Conservation (phyloP, 2,329 filamentous ascomycete species). For the Phymatotrichopsis omnivora region DNA sequence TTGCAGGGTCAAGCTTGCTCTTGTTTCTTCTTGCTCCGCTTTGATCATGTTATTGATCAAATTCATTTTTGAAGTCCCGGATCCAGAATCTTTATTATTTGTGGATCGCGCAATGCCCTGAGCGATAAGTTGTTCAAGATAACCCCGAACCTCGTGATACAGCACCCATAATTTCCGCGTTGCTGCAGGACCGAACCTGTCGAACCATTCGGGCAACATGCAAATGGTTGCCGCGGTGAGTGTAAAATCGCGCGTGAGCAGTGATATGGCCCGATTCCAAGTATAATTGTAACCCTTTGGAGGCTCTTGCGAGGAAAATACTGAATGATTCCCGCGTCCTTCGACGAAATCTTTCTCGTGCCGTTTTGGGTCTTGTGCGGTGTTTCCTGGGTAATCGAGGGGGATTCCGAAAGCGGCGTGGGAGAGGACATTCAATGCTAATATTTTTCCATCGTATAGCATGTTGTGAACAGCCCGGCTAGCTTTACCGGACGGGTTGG, state of each 20-base stretch:
- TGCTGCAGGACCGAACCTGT: constrained; percentile 4
- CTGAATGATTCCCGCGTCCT: not conserved
- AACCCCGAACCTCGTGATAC: constrained; percentile 12
- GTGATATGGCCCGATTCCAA: constrained; percentile 1
- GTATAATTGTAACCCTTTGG: not conserved
- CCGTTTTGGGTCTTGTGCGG: not conserved
- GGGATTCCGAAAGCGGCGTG: constrained; percentile 14
- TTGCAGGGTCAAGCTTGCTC: constrained; percentile 39
- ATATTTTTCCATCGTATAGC: not conserved
- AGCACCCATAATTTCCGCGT: constrained; percentile 5
- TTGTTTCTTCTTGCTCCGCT: not conserved
- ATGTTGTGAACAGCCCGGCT: not conserved
- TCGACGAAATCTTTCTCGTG: not conserved
- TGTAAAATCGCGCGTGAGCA: constrained; percentile 4
- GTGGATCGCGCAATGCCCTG: not conserved
- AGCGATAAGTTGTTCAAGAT: constrained; percentile 8
- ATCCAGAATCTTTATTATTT: not conserved
- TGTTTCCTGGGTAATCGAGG: not conserved
- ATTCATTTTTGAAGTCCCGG: too few species aligned
- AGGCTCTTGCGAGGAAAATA: not conserved
- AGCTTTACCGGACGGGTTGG: not conserved
- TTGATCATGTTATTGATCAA: constrained; percentile 5
- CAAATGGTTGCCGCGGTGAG: not conserved
- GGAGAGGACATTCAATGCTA: constrained; percentile 11
- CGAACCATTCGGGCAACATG: constrained; percentile 10